phyloP scores from a whole-genome alignment of 805 yeast genomes.

The Priceomyces melissophilus region DNA sequence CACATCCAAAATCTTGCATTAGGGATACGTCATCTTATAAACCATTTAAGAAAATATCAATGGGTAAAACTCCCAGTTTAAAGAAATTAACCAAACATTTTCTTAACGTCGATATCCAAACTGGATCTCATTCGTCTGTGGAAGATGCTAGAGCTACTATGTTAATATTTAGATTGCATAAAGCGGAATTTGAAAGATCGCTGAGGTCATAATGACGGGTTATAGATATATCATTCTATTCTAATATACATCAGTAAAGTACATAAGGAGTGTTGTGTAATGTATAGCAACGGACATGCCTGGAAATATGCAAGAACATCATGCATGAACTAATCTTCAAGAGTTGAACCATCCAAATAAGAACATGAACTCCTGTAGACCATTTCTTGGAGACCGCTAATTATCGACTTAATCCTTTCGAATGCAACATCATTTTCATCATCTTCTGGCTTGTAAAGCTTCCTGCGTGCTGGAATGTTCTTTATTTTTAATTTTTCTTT shows the following conservation, averaged over 20 bases:
- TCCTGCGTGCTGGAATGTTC: slow-evolving; percentile 8
- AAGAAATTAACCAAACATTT: slow-evolving; percentile 60
- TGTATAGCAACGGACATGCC: background rate
- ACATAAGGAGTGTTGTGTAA: background rate
- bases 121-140: slow-evolving; percentile 77
- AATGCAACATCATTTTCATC: slow-evolving; percentile 10
- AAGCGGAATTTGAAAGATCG: slow-evolving; percentile 55
- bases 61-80: slow-evolving; percentile 71
- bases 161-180: slow-evolving; percentile 66
- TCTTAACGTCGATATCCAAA: slow-evolving; percentile 61
- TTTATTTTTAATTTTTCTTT: slow-evolving; percentile 12
- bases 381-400: slow-evolving; percentile 28
- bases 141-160: slow-evolving; percentile 90
- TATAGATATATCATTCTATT: too few species aligned
- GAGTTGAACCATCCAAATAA: slow-evolving; percentile 30
- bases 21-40: slow-evolving; percentile 72
- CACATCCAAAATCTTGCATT: slow-evolving; percentile 60
- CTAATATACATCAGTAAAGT: background rate
- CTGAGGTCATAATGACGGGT: background rate
- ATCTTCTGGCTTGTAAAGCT: slow-evolving; percentile 7
- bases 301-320: background rate
- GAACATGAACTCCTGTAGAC: slow-evolving; percentile 34
- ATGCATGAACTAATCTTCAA: slow-evolving; percentile 25
- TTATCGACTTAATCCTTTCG: slow-evolving; percentile 14
- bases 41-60: slow-evolving; percentile 56